These are phyloP conservation scores for Saussurea involucrata DNA, from an alignment of 129 eudicot species.

Conservation along the genomic window DNA sequence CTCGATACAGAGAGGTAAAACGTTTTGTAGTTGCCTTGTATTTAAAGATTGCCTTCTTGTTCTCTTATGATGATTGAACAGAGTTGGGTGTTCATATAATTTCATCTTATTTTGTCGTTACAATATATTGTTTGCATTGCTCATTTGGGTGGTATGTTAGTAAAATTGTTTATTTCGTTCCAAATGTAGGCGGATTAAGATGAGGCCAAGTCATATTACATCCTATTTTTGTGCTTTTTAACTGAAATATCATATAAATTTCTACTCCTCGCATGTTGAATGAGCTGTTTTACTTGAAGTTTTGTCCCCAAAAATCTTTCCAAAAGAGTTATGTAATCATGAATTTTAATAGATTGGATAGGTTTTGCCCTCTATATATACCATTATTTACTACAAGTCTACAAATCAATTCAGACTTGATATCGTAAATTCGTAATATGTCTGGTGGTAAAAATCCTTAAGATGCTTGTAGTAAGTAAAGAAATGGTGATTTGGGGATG, in stretches of 20 bases:
- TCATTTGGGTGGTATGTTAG: not conserved
- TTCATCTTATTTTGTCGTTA: not conserved
- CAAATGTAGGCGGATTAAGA: not conserved
- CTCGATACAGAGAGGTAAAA: slow-evolving; percentile 57
- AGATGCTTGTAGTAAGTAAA: not conserved
- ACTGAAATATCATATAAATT: not conserved
- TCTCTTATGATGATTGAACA: not conserved
- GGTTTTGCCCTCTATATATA: not conserved
- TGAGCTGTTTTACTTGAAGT: not conserved
- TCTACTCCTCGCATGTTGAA: not conserved
- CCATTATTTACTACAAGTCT: not conserved
- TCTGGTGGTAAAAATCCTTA: not conserved
- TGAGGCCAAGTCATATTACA: not conserved
- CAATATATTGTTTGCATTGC: not conserved
- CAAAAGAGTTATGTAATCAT: slow-evolving; percentile 9
- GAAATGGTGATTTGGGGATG: not conserved
- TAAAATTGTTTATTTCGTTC: not conserved
- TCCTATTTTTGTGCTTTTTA: not conserved
- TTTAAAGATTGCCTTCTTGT: not conserved
- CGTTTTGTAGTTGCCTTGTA: not conserved
- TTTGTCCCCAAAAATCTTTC: not conserved
- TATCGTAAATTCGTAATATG: not conserved
- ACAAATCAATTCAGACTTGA: not conserved
- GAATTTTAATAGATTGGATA: not conserved
- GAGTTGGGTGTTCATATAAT: not conserved